Percentiles rank a stretch among this genome's conserved stretches.
Conservation (phyloP, 2,329 filamentous ascomycete species). For the Arthrobotrys megalospora region DNA sequence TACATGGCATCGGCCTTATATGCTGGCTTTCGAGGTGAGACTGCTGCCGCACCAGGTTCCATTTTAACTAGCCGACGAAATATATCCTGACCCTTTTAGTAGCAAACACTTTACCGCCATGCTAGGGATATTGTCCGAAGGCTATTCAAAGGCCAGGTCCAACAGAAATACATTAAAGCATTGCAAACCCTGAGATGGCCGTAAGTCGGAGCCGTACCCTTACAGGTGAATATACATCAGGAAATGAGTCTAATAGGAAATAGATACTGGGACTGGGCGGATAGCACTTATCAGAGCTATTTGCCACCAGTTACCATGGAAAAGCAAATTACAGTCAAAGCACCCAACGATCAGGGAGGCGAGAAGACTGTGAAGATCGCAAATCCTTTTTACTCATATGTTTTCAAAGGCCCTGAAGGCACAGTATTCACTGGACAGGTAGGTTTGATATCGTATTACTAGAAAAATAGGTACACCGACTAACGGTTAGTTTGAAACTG, state of each 20-base stretch:
- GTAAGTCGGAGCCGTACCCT: constrained; percentile 44
- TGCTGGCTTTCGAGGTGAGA: constrained; percentile 64
- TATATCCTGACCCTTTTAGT: not conserved
- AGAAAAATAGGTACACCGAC: not conserved
- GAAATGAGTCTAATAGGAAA: not conserved
- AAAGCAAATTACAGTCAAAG: constrained; percentile 44
- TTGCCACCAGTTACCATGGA: constrained; percentile 53
- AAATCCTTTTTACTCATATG: constrained; percentile 42
- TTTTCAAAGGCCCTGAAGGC: constrained; percentile 19
- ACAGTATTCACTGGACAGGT: constrained; percentile 38
- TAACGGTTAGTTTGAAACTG: not conserved
- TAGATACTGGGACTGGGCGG: constrained; percentile 64
- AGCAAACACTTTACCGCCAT: constrained; percentile 61
- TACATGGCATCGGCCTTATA: constrained; percentile 65
- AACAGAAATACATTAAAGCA: constrained; percentile 59
- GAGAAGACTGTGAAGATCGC: constrained; percentile 35
- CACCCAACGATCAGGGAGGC: constrained; percentile 42
- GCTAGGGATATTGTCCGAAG: constrained; percentile 48
- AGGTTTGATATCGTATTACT: constrained; percentile 31
- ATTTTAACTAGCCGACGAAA: not conserved
- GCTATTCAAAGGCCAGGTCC: constrained; percentile 53
- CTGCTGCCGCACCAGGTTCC: not conserved
- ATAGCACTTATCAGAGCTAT: constrained; percentile 39
- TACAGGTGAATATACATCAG: not conserved
- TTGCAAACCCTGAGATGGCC: constrained; percentile 62